Percentiles rank a stretch among this genome's conserved stretches.
Conservation (phyloP, 202 grass and related monocot species). For the Digitaria exilis region DNA sequence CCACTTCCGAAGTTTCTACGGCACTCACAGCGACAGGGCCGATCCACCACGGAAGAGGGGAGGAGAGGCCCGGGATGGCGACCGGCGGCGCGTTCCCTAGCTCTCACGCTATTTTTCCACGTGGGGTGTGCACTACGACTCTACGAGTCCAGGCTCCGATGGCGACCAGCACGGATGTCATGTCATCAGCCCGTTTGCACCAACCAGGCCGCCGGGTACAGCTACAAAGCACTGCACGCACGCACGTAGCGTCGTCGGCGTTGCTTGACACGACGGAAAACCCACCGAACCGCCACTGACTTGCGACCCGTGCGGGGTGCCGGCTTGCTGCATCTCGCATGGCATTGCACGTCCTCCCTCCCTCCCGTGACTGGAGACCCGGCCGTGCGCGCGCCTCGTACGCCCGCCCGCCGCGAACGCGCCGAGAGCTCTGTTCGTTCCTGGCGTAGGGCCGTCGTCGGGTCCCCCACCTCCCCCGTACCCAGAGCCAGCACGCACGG, state of each 20-base stretch:
- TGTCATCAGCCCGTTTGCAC: no score
- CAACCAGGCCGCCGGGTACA: no score
- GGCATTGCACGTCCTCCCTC: not conserved
- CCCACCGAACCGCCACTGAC: not conserved
- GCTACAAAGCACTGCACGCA: no score
- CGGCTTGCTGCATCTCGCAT: no score
- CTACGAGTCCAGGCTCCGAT: no score
- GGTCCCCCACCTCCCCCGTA: no score
- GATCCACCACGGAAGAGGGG: not conserved
- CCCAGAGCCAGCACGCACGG: not conserved
- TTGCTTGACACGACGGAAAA: not conserved
- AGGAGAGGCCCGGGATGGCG: no score
- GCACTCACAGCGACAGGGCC: not conserved
- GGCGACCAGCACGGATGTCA: not conserved
- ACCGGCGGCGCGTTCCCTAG: no score
- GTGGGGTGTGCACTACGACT: no score
- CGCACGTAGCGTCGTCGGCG: not conserved
- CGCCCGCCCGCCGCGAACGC: not conserved
- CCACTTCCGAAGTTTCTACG: not conserved
- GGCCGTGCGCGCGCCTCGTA: not conserved
- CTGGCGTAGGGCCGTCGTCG: not conserved
- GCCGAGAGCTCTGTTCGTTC: not conserved
- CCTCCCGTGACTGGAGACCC: not conserved
- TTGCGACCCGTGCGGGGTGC: not conserved
- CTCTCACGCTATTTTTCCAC: no score